A percentile compares a stretch with the other conserved stretches of the same genome.
These are phyloP conservation scores for Neophaeococcomyces mojaviensis DNA, from an alignment of 2,329 filamentous ascomycete genomes.

Conservation along the genomic window DNA sequence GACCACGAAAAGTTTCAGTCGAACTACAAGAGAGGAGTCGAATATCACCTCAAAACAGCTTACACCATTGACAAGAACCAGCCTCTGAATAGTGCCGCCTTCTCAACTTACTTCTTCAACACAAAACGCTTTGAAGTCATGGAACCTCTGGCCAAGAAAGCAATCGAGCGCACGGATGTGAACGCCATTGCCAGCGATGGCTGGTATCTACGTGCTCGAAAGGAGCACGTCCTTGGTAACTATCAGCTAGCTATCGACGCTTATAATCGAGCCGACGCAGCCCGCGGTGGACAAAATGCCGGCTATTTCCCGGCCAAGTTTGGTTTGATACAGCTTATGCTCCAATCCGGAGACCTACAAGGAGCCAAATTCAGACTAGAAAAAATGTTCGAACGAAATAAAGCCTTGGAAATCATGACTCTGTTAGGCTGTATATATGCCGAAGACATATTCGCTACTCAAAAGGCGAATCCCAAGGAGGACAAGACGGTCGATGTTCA, in stretches of 20 bases:
- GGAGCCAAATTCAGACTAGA: conserved; percentile 90
- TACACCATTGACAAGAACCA: conserved; percentile 90
- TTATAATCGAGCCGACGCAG: conserved; percentile 84
- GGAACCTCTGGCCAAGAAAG: conserved; percentile 79
- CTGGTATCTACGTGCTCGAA: conserved; percentile 89
- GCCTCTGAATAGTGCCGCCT: conserved; percentile 81
- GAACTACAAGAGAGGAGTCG: conserved; percentile 90
- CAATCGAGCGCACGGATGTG: conserved; percentile 91
- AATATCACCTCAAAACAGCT: conserved; percentile 83
- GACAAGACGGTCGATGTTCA: conserved; percentile 75
- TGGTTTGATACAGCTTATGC: conserved; percentile 80
- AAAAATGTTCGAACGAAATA: conserved; percentile 83
- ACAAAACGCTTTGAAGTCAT: conserved; percentile 73
- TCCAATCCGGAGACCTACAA: conserved; percentile 68
- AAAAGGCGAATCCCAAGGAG: conserved; percentile 67
- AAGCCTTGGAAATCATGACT: conserved; percentile 80
- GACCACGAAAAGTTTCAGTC: conserved; percentile 77
- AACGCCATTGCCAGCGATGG: conserved; percentile 95
- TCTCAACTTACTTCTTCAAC: conserved; percentile 82
- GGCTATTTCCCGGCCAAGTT: conserved; percentile 94
- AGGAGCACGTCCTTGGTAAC: conserved; percentile 78
- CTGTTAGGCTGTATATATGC: conserved; percentile 86
- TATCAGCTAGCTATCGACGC: conserved; percentile 69
- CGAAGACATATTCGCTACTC: conserved; percentile 81
- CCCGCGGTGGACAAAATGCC: conserved; percentile 80